phyloP scores from a whole-genome alignment of 148 eudicot genomes.

The Salicornia ramosissima region DNA sequence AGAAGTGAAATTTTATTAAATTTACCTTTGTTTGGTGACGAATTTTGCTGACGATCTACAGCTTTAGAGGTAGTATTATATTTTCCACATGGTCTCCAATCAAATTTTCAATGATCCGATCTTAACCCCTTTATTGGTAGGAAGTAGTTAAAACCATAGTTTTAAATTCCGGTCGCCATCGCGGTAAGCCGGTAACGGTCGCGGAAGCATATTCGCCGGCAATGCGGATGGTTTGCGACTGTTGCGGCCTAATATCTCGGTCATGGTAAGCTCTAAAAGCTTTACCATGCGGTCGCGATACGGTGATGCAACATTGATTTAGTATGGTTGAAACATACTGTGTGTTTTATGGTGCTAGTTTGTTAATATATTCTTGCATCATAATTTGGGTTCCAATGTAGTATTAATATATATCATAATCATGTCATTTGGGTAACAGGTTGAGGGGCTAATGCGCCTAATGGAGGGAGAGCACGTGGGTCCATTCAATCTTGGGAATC shows the following conservation, averaged over 20 bases:
- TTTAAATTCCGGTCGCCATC: too few relatives aligned
- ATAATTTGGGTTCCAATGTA: neutral
- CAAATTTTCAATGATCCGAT: conserved; percentile 6
- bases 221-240: too few relatives aligned
- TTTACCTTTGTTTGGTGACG: neutral
- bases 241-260: too few relatives aligned
- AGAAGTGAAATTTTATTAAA: neutral
- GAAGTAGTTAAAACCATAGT: conserved; percentile 2
- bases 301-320: too few relatives aligned
- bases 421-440: conserved; percentile 36
- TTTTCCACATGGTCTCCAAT: conserved; percentile 21
- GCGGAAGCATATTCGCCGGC: too few relatives aligned
- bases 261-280: too few relatives aligned
- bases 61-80: conserved; percentile 9
- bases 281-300: too few relatives aligned
- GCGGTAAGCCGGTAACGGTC: too few relatives aligned
- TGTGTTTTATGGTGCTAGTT: conserved; percentile 2
- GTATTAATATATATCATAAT: neutral
- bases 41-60: conserved; percentile 1
- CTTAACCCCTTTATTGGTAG: neutral
- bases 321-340: too few relatives aligned
- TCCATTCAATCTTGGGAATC: conserved; percentile 94
- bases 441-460: conserved; percentile 88
- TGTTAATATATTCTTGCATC: neutral
- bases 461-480: conserved; percentile 99